Conservation (phyloP, 2,329 filamentous ascomycete species). For the Alternaria brassicae region DNA sequence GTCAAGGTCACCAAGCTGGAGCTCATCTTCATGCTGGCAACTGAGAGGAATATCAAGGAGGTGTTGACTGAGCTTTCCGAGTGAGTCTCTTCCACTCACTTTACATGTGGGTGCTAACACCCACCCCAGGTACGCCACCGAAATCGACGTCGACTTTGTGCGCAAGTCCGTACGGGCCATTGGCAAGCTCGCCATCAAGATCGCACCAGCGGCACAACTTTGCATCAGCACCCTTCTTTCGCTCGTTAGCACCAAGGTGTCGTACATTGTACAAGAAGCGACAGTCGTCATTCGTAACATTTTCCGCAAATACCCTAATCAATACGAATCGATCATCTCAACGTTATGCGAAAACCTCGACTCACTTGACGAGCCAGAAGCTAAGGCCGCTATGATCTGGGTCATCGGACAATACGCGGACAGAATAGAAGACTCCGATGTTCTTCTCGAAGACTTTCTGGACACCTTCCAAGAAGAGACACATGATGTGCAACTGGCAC, state of each 20-base stretch:
- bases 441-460: conserved; percentile 90
- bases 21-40: conserved; percentile 98
- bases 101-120: background rate
- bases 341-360: conserved; percentile 96
- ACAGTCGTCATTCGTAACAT: conserved; percentile 99
- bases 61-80: conserved; percentile 93
- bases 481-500: conserved; percentile 91
- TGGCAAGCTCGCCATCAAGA: conserved; percentile 98
- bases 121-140: conserved; percentile 75
- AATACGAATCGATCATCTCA: conserved; percentile 97
- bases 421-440: conserved; percentile 95
- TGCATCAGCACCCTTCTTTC: conserved; percentile 95
- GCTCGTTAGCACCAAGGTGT: conserved; percentile 95
- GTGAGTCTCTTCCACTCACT: conserved; percentile 55
- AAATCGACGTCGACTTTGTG: conserved; percentile 98
- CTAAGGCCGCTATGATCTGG: conserved; percentile 99
- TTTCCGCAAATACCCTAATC: conserved; percentile 98
- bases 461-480: conserved; percentile 94
- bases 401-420: conserved; percentile 98
- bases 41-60: conserved; percentile 92
- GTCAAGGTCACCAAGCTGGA: conserved; percentile 99
- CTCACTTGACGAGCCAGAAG: conserved; percentile 94
- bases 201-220: conserved; percentile 86
- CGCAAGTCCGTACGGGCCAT: conserved; percentile 97
- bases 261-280: conserved; percentile 98